A percentile compares a stretch with the other conserved stretches of the same genome.
phyloP scores from a whole-genome alignment of 306 rosid genomes.

The Prunus padus region DNA sequence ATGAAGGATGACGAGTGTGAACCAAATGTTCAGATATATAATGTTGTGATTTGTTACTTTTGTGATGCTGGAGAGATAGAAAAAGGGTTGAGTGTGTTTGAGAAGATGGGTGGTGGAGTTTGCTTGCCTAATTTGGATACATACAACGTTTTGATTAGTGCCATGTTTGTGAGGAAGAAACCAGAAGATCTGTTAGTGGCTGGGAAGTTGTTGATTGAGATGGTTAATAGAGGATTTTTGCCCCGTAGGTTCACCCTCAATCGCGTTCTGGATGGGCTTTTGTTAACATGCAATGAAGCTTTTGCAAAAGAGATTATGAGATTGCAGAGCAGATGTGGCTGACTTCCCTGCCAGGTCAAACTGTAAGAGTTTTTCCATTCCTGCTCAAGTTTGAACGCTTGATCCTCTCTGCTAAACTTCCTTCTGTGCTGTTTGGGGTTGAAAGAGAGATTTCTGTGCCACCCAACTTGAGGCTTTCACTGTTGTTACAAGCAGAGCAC shows the following conservation, averaged over 20 bases:
- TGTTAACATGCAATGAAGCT: conserved; percentile 69
- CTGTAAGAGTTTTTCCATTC: conserved; percentile 28
- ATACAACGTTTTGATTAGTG: conserved; percentile 72
- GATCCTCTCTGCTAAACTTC: background rate
- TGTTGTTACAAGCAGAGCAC: background rate
- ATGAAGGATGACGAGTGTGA: conserved; percentile 58
- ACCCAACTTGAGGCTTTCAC: background rate
- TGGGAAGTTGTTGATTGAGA: conserved; percentile 80
- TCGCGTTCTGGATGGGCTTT: conserved; percentile 72
- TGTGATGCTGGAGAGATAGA: conserved; percentile 81
- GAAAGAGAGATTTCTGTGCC: background rate
- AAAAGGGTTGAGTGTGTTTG: conserved; percentile 59
- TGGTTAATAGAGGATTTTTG: conserved; percentile 76
- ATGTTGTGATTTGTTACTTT: conserved; percentile 60
- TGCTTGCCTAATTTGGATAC: conserved; percentile 89
- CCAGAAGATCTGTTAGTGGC: conserved; percentile 68
- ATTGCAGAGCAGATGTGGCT: conserved; percentile 66
- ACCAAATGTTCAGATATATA: conserved; percentile 72
- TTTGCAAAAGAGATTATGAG: conserved; percentile 78
- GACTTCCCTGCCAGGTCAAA: conserved; percentile 56
- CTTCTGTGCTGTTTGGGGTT: background rate
- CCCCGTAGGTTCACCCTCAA: conserved; percentile 71
- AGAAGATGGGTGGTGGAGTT: conserved; percentile 56
- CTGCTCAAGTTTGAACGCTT: background rate
- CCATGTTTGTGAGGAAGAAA: conserved; percentile 87